Conservation (phyloP, 169 alveolate species). For the Plasmodium sp. region DNA sequence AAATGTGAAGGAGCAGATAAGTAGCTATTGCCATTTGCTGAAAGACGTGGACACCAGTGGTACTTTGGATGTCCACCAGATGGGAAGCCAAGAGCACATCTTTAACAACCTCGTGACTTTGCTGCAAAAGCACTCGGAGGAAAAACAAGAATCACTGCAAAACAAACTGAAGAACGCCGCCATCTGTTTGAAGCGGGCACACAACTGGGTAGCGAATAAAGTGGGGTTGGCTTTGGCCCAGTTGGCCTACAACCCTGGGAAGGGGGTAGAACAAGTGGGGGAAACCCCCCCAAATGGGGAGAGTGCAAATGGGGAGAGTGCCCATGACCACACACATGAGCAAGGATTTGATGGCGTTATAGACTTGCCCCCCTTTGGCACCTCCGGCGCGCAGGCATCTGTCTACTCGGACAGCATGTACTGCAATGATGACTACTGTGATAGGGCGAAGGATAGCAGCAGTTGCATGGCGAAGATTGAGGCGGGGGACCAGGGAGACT, state of each 20-base stretch:
- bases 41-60: constrained; percentile 9
- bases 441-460: neutral
- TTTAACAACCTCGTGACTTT: neutral
- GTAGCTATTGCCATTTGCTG: neutral
- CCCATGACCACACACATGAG: no score
- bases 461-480: neutral
- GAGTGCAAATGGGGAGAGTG: neutral
- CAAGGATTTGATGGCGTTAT: neutral
- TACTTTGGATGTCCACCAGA: neutral
- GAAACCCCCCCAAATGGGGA: neutral
- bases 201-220: neutral
- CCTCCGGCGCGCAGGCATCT: neutral
- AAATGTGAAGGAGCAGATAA: neutral
- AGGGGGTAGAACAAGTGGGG: neutral
- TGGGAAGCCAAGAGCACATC: neutral
- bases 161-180: constrained; percentile 1
- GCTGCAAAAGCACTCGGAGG: neutral
- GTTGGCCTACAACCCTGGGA: neutral
- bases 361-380: neutral
- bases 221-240: neutral
- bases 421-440: neutral
- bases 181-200: neutral
- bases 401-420: neutral
- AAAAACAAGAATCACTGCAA: neutral
- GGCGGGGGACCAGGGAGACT: neutral